Evolutionary conservation across 2,329 filamentous ascomycete species (phyloP), one percentile per base, ranked within the genome.

Genomic region (Hypoxylon sp.): DNA sequence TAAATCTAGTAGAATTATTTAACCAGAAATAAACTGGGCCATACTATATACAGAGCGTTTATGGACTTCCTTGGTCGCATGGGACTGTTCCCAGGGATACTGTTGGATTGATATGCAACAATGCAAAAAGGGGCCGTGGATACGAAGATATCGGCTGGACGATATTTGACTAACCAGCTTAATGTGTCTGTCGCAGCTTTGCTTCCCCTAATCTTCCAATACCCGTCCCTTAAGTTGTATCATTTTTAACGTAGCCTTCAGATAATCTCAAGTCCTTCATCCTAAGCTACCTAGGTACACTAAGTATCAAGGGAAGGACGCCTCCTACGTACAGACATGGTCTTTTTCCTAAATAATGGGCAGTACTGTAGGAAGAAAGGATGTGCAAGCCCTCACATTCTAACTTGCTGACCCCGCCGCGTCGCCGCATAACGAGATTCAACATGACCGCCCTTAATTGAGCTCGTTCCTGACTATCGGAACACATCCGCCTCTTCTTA

Each of bases 381-480:
- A 53, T 52, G 11, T 33, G 18, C 18, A 28, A 52, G 50, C 51
- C 56, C 28, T 52, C 20, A 11, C 40, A 8, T n/a, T 3, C 14
- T 38, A 14, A 16, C 16, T 40, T 24, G 44, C 42, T 16, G 46
- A 28, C 32, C 22, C 33, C 18, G 32, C 30, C 2, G 48, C 45
- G 9, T 50, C 6, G 32, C n/a, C 44, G 28, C 28, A 42, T 30
- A 11, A 49, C 40, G 18, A 24, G 40, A 60, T 51, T 33, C 20
- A 12, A 24, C 18, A 6, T 6, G 2, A 16, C 26, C 12, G 24
- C 38, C 40, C 56, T 42, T 48, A 22, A 46, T 48, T 40, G n/a
- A 30, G 30, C 18, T 14, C 26, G 52, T 40, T 58, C 32, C 42
- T 49, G 42, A 33, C 14, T 36, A 54, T 51, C 40, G 57, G 24